Evolutionary conservation across 345 rosid genomes (phyloP).

Genomic region (Brassica nigra): DNA sequence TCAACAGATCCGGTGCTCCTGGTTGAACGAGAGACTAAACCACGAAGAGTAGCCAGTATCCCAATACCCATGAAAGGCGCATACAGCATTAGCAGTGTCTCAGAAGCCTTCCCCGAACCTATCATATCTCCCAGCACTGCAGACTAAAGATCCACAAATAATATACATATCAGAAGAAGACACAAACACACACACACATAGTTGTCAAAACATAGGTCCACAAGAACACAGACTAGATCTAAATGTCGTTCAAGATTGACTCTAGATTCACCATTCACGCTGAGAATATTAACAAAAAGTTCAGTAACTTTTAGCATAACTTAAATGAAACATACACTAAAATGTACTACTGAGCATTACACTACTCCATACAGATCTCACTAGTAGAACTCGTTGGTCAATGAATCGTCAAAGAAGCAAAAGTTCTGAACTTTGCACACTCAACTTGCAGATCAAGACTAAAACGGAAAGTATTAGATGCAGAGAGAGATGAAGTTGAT

Average conservation of each 20-base stretch:
- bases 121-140: constrained; percentile 64
- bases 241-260: background rate
- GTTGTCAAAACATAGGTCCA: background rate
- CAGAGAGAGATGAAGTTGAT: too few species aligned
- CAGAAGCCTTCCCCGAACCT: constrained; percentile 64
- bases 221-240: background rate
- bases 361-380: background rate
- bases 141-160: constrained; percentile 41
- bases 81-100: constrained; percentile 56
- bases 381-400: background rate
- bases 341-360: background rate
- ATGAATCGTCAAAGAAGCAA: background rate
- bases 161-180: background rate
- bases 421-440: background rate
- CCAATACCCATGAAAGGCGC: constrained; percentile 61
- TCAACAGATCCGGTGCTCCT: constrained; percentile 31
- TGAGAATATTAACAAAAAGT: too few species aligned
- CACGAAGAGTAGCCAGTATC: constrained; percentile 60
- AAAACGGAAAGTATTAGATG: background rate
- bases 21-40: constrained; percentile 44
- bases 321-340: background rate
- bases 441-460: background rate
- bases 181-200: constrained; percentile 1
- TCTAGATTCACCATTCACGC: background rate
- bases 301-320: too few species aligned